phyloP scores from a whole-genome alignment of 805 yeast genomes.

The Lachancea sp. region DNA sequence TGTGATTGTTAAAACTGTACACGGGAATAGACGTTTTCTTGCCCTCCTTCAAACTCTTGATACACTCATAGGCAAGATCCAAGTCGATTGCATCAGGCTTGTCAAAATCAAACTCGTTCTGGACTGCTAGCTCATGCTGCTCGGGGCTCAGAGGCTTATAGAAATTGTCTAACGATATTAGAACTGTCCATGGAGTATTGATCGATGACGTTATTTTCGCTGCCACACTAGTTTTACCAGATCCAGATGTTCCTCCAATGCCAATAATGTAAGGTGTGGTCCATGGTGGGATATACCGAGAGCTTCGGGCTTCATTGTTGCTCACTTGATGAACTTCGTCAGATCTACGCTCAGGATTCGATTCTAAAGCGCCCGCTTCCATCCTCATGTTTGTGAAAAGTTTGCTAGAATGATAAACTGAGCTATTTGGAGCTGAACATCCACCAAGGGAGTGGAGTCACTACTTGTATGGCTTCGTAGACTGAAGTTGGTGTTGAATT shows the following conservation, averaged over 20 bases:
- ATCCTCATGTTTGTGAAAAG: not conserved
- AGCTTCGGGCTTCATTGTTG: not conserved
- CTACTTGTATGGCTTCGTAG: not conserved
- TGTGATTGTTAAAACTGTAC: slow-evolving; percentile 60
- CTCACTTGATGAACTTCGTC: not conserved
- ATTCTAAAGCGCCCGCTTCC: not conserved
- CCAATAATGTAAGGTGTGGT: slow-evolving; percentile 79
- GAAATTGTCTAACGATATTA: slow-evolving; percentile 85
- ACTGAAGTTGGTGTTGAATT: too few relatives aligned
- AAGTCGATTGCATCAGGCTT: slow-evolving; percentile 78
- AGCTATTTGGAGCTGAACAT: not conserved
- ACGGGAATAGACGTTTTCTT: slow-evolving; percentile 59
- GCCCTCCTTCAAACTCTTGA: slow-evolving; percentile 66
- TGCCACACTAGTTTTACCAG: slow-evolving; percentile 92
- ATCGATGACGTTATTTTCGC: slow-evolving; percentile 67
- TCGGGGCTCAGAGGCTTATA: slow-evolving; percentile 67
- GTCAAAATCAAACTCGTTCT: slow-evolving; percentile 77
- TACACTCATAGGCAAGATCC: slow-evolving; percentile 59
- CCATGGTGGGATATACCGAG: slow-evolving; percentile 73
- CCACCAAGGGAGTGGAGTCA: not conserved
- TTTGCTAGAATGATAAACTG: not conserved
- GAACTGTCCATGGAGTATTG: slow-evolving; percentile 91
- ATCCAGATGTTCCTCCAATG: slow-evolving; percentile 81
- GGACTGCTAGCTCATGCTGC: slow-evolving; percentile 57
- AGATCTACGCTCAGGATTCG: not conserved